Percentiles rank a stretch among this genome's conserved stretches.
Conservation (phyloP, 164 flowering plant genomes). For the Chimonanthus salicifolius region DNA sequence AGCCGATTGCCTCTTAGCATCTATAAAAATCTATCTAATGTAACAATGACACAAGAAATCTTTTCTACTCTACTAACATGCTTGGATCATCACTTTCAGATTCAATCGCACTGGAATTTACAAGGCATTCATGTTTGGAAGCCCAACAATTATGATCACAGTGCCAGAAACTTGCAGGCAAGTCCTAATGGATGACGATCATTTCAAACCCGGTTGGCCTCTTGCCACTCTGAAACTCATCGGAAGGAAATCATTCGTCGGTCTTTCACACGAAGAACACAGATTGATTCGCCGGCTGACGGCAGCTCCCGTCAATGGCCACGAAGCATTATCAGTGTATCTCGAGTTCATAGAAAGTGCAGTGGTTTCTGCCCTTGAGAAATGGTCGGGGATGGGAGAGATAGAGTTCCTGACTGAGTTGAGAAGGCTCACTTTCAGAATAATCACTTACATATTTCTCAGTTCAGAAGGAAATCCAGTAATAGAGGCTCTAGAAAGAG, state of each 20-base stretch:
- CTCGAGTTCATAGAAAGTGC: constrained; percentile 47
- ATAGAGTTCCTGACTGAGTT: constrained; percentile 79
- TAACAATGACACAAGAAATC: too few relatives aligned
- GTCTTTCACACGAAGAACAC: constrained; percentile 67
- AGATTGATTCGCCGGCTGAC: constrained; percentile 67
- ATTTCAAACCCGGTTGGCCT: constrained; percentile 88
- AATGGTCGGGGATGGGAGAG: constrained; percentile 60
- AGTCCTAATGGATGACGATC: constrained; percentile 67
- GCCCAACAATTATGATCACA: constrained; percentile 66
- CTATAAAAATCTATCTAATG: too few relatives aligned
- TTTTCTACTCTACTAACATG: too few relatives aligned
- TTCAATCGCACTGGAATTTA: constrained; percentile 61
- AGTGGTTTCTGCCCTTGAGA: constrained; percentile 44
- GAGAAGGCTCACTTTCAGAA: constrained; percentile 73
- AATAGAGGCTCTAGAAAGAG: constrained; percentile 65
- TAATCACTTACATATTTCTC: constrained; percentile 75
- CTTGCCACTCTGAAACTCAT: constrained; percentile 55
- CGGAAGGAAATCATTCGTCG: constrained; percentile 70
- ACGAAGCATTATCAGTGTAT: constrained; percentile 62
- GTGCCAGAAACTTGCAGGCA: constrained; percentile 51
- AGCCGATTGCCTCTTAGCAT: too few relatives aligned
- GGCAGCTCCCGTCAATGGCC: constrained; percentile 80
- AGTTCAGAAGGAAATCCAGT: constrained; percentile 56
- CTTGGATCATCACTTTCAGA: constrained; percentile 29
- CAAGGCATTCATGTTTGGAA: constrained; percentile 83